Conservation (phyloP, 2,329 filamentous ascomycete species). For the Fusarium citri region DNA sequence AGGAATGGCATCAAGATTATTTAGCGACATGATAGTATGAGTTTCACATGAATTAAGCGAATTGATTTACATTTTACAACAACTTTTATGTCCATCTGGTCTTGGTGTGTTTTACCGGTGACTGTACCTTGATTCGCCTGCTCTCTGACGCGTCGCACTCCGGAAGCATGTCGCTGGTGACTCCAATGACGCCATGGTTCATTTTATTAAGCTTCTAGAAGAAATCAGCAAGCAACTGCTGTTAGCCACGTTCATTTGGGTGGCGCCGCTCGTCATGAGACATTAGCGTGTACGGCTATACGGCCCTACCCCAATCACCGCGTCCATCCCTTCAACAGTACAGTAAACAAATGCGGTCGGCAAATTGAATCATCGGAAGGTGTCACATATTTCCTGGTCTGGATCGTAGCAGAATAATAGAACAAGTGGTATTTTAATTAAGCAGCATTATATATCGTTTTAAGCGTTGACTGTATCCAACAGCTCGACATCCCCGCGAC, state of each 20-base stretch:
- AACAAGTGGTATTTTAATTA: not conserved
- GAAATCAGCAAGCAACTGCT: not conserved
- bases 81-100: not conserved
- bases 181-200: not conserved
- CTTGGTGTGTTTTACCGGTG: not conserved
- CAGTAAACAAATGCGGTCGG: too few species aligned
- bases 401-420: rapidly evolving
- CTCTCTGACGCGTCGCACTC: too few species aligned
- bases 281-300: not conserved
- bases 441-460: not conserved
- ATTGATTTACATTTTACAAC: not conserved
- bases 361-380: too few species aligned
- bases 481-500: not conserved
- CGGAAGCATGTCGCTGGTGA: rapidly evolving
- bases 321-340: not conserved
- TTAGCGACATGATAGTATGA: not conserved
- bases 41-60: not conserved
- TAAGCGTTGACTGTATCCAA: too few species aligned
- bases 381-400: not conserved
- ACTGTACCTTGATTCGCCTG: not conserved
- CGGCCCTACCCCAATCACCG: not conserved
- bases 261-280: not conserved
- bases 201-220: not conserved
- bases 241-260: too few species aligned
- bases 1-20: not conserved